Conservation (phyloP, 129 eudicot genomes). For the Centella asiatica region DNA sequence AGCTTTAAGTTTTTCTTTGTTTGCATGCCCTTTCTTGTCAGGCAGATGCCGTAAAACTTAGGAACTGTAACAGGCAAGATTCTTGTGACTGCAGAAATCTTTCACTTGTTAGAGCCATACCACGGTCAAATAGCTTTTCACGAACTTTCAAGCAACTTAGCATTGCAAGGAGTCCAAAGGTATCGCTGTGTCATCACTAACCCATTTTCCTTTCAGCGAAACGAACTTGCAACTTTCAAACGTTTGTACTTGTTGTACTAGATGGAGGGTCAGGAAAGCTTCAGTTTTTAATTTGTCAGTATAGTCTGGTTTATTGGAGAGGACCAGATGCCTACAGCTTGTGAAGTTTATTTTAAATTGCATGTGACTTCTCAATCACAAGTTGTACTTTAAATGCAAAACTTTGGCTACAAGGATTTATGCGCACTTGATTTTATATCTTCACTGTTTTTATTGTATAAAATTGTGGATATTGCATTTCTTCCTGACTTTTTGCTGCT, state of each 20-base stretch:
- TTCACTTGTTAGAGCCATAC: constrained; percentile 47
- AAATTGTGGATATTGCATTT: no score
- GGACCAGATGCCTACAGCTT: neutral
- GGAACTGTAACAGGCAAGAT: constrained; percentile 55
- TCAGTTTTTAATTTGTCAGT: neutral
- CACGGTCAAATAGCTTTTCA: constrained; percentile 80
- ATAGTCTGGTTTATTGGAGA: neutral
- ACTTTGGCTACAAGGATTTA: no score
- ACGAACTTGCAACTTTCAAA: neutral
- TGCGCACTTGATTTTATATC: no score
- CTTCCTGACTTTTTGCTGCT: no score
- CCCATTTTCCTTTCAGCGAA: neutral
- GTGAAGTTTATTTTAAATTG: no score
- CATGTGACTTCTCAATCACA: no score
- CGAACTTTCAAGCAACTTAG: constrained; percentile 62
- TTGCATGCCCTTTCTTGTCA: constrained; percentile 29
- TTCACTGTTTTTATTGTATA: no score
- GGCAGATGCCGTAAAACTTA: constrained; percentile 47
- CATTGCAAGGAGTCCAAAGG: constrained; percentile 76
- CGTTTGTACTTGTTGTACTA: neutral
- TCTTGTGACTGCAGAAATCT: constrained; percentile 68
- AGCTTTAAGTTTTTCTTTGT: constrained; percentile 12
- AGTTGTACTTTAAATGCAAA: no score
- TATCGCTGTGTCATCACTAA: constrained; percentile 5
- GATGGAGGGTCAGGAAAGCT: neutral